A percentile compares a stretch with the other conserved stretches of the same genome.
Evolutionary conservation across 164 flowering plant genomes (phyloP).

Genomic region (Magnolia officinalis): DNA sequence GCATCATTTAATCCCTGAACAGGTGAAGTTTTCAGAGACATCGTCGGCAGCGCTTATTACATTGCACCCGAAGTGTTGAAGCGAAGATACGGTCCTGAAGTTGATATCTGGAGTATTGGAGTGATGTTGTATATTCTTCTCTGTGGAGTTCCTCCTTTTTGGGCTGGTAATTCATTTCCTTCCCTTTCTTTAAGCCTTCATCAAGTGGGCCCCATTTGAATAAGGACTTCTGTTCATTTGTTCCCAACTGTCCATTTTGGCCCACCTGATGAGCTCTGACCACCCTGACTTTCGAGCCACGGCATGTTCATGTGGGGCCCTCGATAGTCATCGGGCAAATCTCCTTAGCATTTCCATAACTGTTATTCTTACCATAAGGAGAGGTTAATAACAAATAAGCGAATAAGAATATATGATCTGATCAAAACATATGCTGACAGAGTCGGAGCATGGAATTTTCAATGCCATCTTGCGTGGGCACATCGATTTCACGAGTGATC

Average conservation of each 20-base stretch:
- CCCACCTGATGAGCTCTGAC: neutral
- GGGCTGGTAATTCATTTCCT: conserved; percentile 53
- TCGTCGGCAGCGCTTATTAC: conserved; percentile 86
- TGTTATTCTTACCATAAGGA: neutral
- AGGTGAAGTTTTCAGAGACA: conserved; percentile 71
- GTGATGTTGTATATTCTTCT: conserved; percentile 81
- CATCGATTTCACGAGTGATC: conserved; percentile 75
- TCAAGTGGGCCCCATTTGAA: neutral
- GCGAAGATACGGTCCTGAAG: conserved; percentile 80
- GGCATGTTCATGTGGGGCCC: neutral
- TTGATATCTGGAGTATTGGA: conserved; percentile 82
- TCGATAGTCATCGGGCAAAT: neutral
- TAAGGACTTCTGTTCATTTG: neutral
- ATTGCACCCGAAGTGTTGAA: conserved; percentile 84
- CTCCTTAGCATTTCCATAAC: neutral
- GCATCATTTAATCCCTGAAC: conserved; percentile 1
- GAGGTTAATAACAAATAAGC: neutral
- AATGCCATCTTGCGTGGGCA: conserved; percentile 74
- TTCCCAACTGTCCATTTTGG: neutral
- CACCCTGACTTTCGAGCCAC: neutral
- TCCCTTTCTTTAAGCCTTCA: neutral
- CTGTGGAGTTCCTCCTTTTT: conserved; percentile 82
- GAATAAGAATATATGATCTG: neutral
- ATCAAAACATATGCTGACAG: conserved; percentile 28
- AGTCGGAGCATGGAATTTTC: conserved; percentile 84